Base-by-base conservation (phyloP, 441 rosid genomes). In the Omphalea diandra region DNA sequence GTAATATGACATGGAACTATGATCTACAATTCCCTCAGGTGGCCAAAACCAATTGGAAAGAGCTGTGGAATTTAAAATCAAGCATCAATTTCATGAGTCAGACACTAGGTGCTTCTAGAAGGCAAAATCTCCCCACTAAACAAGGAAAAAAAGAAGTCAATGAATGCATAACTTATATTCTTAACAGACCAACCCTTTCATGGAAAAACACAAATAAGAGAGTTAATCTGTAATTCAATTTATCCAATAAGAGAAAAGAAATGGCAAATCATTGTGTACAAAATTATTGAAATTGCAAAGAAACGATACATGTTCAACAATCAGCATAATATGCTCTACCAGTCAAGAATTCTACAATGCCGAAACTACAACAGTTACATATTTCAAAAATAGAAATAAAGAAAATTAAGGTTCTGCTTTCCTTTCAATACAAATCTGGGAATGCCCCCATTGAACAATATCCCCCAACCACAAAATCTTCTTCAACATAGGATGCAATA, bases 321-420 rank as follows among this genome's bases (percentile, higher is more conserved):
- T 83, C 81, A 80, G 76, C 80, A 80, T 69, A n/a, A n/a, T n/a
- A 76, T 81, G 70, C 75, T 84, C 85, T 80, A 77, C 67, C 79
- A 72, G 75, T 83, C 77, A 76, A 61, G 79, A 83, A 82, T 79
- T 78, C 86, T 84, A 85, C 82, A 81, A 60, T 33, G 65, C 77
- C 58, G 75, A 79, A 77, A 75, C 85, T 84, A 84, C 81, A 84
- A 75, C 86, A 83, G 77, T 87, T 83, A 83, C 84, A 63, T 11
- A 76, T 75, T 76, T 77, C 75, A 75, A 41, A n/a, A 69, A 64
- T 56, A 41, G 68, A 76, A 58, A 67, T 29, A 32, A 36, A 59
- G 44, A 74, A 69, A 75, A 56, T 62, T 60, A 76, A 65, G 77
- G 60, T 67, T 80, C 81, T 27, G 76, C 74, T 68, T 65, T 80